These are phyloP conservation scores for Macadamia tetraphylla DNA, from an alignment of 164 flowering plant species.

Conservation along the genomic window DNA sequence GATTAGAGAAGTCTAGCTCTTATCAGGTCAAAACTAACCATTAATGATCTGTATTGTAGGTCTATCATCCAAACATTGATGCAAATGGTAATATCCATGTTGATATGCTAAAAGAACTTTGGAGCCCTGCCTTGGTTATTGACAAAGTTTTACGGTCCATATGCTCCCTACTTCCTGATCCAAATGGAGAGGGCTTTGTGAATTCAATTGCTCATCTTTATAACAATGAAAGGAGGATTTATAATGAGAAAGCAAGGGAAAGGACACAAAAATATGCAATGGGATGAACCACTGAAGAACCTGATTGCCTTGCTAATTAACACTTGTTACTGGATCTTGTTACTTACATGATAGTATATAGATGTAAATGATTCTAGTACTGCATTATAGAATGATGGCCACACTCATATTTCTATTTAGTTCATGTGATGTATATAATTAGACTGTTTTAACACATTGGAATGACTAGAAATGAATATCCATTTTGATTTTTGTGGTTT, in stretches of 20 bases:
- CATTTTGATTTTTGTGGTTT: too few species aligned
- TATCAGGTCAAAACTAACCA: too few species aligned
- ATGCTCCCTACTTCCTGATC: constrained; percentile 24
- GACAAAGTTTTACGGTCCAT: constrained; percentile 15
- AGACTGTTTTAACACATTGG: too few species aligned
- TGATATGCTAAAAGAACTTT: constrained; percentile 13
- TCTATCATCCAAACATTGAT: constrained; percentile 23
- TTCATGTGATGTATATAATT: too few species aligned
- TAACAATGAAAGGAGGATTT: constrained; percentile 2
- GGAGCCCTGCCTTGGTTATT: constrained; percentile 14
- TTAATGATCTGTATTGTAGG: constrained; percentile 8
- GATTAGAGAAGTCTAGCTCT: too few species aligned
- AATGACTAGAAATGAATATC: too few species aligned
- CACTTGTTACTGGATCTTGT: background rate
- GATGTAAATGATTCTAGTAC: background rate
- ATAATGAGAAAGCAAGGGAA: constrained; percentile 10
- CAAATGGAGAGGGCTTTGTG: constrained; percentile 11
- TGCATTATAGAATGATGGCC: background rate
- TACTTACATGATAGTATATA: background rate
- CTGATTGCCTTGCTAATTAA: background rate
- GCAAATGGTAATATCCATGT: constrained; percentile 20
- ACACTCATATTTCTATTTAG: too few species aligned
- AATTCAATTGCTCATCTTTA: constrained; percentile 13
- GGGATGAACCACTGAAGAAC: background rate
- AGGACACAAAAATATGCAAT: constrained; percentile 22